Base-by-base conservation (phyloP, 495 filamentous ascomycete species). In the Neurospora sp. region DNA sequence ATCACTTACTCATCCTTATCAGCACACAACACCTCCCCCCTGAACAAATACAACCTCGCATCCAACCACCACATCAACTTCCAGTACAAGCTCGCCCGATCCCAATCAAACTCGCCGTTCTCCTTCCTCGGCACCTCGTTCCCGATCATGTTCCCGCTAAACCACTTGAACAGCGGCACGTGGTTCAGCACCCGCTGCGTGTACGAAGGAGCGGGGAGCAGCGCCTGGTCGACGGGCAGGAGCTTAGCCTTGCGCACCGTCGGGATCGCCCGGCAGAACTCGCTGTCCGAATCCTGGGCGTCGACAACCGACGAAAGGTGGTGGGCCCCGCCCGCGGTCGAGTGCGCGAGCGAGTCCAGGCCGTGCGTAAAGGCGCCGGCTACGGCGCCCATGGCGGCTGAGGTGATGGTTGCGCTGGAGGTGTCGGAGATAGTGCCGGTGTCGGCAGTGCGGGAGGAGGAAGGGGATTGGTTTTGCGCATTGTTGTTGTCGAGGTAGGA, bases 81-180 rank as follows among this genome's bases (percentile, higher is more conserved):
- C 94, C 94, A 97, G 81, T 94, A 96, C 53, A 90, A 78, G 73
- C 89, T 92, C 3, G 93, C 93, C 73, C 85, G 87, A 44, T 85
- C 87, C 81, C 88, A 91, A 76, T 97, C 93, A 73, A 96, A 94
- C 2, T 88, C 87, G n/a, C 93, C 93, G 68, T 89, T 83, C n/a
- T 94, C 93, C 41, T 85, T 89, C 53, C 92, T 86, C 46, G 92
- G 92, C 27, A 94, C 89, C 70, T 89, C 87, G 74, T 89, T 89
- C 5, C 93, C 94, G 71, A 96, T 94, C 72, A 96, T 89, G 73
- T 93, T 91, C 38, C 91, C 88, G 5, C 88, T 90, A 74, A 94
- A 91, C 88, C 90, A 91, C 72, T 84, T 87, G 70, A 92, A 77
- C 68, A 91, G 82, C 1, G 91, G 90, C 41, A 93, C 87, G 37